Conservation (phyloP, 2,329 filamentous ascomycete species). For the Sarocladium oryzae region DNA sequence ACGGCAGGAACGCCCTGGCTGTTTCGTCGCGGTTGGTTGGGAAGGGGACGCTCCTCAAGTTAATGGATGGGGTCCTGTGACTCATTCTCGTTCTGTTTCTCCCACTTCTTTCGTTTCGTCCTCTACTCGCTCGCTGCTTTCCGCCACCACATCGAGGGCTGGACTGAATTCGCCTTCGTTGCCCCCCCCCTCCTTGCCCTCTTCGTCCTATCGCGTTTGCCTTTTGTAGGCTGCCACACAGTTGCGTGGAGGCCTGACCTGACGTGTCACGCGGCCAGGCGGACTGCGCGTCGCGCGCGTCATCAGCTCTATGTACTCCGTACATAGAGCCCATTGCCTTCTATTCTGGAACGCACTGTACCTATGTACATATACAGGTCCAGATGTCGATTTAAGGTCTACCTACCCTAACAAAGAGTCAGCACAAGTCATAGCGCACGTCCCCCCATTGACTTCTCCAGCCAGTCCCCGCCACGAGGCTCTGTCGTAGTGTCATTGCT, state of each 20-base stretch:
- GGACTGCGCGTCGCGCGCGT: conserved; percentile 9
- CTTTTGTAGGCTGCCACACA: conserved; percentile 1
- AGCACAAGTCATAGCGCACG: too few species aligned
- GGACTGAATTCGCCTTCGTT: not conserved
- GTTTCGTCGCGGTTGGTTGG: conserved; percentile 1
- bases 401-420: too few species aligned
- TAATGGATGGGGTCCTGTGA: conserved; percentile 3
- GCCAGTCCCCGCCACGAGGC: too few species aligned
- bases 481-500: too few species aligned
- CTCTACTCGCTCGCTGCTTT: not conserved
- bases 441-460: too few species aligned
- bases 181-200: not conserved
- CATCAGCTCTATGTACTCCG: too few species aligned
- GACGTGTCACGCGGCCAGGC: conserved; percentile 4
- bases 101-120: not conserved
- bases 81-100: conserved; percentile 7
- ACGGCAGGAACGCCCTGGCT: conserved; percentile 1
- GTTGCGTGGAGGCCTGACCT: not conserved
- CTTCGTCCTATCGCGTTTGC: not conserved
- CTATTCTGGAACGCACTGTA: not conserved
- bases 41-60: not conserved
- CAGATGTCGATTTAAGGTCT: too few species aligned
- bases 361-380: too few species aligned
- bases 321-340: not conserved
- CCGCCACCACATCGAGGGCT: not conserved